Base-by-base conservation (phyloP, 2,329 filamentous ascomycete genomes). In the Venturia asperata region DNA sequence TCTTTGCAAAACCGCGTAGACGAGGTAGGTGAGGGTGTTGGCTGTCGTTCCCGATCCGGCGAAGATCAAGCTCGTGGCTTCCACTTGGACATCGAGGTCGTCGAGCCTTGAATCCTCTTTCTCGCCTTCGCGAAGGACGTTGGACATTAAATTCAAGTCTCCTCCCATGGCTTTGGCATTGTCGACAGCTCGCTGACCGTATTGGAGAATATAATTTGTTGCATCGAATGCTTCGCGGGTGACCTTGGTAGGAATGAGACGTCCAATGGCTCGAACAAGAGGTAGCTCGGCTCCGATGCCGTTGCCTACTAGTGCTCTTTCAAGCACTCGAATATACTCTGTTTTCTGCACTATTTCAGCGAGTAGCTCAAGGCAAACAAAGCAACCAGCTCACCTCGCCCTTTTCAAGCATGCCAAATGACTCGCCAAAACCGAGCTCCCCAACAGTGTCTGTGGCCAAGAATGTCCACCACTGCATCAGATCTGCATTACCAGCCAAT, bases 381-480 rank as follows among this genome's bases (percentile, higher is more conserved):
- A 13, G 19, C 10, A 24, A 9, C 4, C 13, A 1, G 65, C 74
- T 61, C 64, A 75, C 73, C 64, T 73, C 56, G 9, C 76, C 77
- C 10, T 67, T 67, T 58, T 77, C 73, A 11, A 79, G 67, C 70
- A 77, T 77, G 6, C 71, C 68, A 64, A 79, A 77, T 1, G 69
- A 71, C 52, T 77, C 74, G 19, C 77, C 77, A 66, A 78, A 78
- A 47, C 73, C 72, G 5, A 79, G 66, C 61, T 76, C 69, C 1
- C 72, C 71, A 24, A 72, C 73, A 9, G 78, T 71, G 68, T 79
- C 77, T 0, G 73, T 73, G 9, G 76, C 73, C 70, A 78, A 73
- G 15, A 77, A 72, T 17, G 74, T 77, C 70, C 71, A 74, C 75
- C 75, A 72, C 62, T 76, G 74, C 60, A 77, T 64, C 5, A 73